Evolutionary conservation across 2,329 filamentous ascomycete genomes (phyloP), one percentile per base, ranked within the genome.

Genomic region (Aspergillus cejpii): DNA sequence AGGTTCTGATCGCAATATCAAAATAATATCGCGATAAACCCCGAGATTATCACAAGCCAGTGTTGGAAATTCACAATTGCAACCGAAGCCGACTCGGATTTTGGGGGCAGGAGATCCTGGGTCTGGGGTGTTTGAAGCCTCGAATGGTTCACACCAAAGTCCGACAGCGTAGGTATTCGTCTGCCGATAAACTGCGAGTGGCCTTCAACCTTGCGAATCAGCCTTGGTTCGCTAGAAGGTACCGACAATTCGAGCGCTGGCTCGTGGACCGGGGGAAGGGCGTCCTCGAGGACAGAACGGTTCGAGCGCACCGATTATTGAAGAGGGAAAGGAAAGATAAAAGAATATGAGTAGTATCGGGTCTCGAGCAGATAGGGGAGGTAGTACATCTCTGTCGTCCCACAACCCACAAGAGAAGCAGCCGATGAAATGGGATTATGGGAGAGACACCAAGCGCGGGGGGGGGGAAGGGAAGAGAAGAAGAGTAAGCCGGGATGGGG

Each of bases 371-470:
- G 39, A 36, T 15, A 43, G 37, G n/a, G 43, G 43, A 44, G 36
- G 50, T 50, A 45, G 44, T 44, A 49, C 48, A 53, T 54, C 40
- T 49, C 49, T 52, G 44, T 48, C 50, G 53, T 55, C 48, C 47
- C 53, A 56, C 51, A 26, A 44, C 48, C 45, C 51, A 56, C 51
- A 26, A 44, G 48, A 47, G 15, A 39, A 37, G 34, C 33, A 43
- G 37, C 12, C 24, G 14, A 44, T 41, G 28, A 37, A 34, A 37
- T 15, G 31, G 27, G 14, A 24, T 24, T 24, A 4, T 4, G 23
- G 8, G 5, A 21, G 34, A 33, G 21, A 37, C 31, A 43, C 31
- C 33, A 43, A 43, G 39, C 36, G 36, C 36, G 38, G 38, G 36
- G 15, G 36, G 39, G 38, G 38, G 36, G 15, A 19, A 14, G 23